phyloP scores from a whole-genome alignment of 768 basidiomycete genomes.

The Hypholoma sublateritium region DNA sequence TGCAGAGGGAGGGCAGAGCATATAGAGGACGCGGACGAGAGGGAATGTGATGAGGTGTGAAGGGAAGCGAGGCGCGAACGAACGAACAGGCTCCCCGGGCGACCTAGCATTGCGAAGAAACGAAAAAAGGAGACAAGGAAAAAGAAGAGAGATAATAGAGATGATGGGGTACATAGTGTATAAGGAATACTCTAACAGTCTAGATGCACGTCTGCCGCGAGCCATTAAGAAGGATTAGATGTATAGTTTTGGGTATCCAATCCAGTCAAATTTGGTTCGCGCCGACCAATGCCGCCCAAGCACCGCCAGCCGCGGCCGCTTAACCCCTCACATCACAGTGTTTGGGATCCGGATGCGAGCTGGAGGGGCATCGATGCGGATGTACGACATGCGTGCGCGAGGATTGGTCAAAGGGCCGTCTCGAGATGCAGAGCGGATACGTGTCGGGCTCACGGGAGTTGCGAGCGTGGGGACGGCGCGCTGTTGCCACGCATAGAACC shows the following conservation, averaged over 20 bases:
- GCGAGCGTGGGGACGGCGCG: slow-evolving; percentile 27
- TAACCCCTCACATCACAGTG: slow-evolving; percentile 18
- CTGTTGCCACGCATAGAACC: slow-evolving; percentile 55
- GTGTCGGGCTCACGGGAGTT: slow-evolving; percentile 32
- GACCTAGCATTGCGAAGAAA: not conserved
- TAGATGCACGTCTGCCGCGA: not conserved
- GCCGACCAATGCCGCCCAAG: not conserved
- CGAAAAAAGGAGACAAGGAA: not conserved
- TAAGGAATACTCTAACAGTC: not conserved
- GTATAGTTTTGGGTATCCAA: not conserved
- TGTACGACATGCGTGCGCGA: slow-evolving; percentile 55
- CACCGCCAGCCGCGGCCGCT: not conserved
- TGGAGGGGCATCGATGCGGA: slow-evolving; percentile 48
- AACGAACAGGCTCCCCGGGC: not conserved
- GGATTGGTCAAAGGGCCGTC: slow-evolving; percentile 58
- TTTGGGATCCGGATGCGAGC: slow-evolving; percentile 46
- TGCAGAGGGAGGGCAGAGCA: not conserved
- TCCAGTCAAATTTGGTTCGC: too few relatives aligned
- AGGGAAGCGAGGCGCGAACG: not conserved
- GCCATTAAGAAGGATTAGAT: not conserved
- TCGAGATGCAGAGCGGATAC: slow-evolving; percentile 19
- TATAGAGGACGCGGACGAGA: not conserved
- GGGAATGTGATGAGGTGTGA: not conserved
- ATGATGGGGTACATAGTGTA: not conserved
- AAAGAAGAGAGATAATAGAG: not conserved